Evolutionary conservation across 1,284 basidiomycete species (phyloP).

Genomic region (Phlebopus sp.): DNA sequence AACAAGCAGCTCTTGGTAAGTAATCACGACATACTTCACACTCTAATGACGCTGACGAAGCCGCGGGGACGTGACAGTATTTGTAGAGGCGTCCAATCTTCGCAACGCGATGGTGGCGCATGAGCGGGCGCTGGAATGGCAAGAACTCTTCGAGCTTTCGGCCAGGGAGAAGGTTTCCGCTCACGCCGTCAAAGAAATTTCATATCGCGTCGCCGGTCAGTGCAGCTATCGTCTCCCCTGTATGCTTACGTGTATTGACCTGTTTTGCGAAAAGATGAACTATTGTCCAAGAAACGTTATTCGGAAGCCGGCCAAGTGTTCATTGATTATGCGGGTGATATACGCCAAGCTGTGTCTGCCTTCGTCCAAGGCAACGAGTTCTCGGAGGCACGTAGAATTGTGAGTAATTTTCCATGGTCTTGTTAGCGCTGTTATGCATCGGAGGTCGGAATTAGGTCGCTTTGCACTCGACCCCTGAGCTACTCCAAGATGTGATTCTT

Average conservation of each 20-base stretch:
- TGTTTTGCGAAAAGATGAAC: conserved; percentile 60
- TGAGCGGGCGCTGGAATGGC: conserved; percentile 86
- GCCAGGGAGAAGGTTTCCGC: conserved; percentile 40
- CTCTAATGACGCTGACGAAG: conserved; percentile 5
- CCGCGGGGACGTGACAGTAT: conserved; percentile 47
- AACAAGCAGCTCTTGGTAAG: conserved; percentile 79
- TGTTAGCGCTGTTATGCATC: background rate
- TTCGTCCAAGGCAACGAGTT: conserved; percentile 82
- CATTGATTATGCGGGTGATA: conserved; percentile 83
- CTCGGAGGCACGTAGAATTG: conserved; percentile 84
- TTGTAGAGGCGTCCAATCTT: conserved; percentile 60
- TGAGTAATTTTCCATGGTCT: conserved; percentile 36
- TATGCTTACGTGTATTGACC: background rate
- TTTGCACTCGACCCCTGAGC: conserved; percentile 53
- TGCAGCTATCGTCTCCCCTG: conserved; percentile 6
- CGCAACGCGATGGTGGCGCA: conserved; percentile 81
- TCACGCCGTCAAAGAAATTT: conserved; percentile 61
- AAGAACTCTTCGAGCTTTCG: conserved; percentile 85
- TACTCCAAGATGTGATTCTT: conserved; percentile 74
- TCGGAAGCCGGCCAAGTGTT: conserved; percentile 80
- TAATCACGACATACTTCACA: background rate
- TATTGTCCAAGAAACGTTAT: conserved; percentile 75
- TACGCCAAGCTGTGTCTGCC: conserved; percentile 74
- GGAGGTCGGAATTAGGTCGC: conserved; percentile 47
- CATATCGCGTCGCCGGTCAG: conserved; percentile 74